Evolutionary conservation across 768 basidiomycete species (phyloP).

Genomic region (Phaffia australis): DNA sequence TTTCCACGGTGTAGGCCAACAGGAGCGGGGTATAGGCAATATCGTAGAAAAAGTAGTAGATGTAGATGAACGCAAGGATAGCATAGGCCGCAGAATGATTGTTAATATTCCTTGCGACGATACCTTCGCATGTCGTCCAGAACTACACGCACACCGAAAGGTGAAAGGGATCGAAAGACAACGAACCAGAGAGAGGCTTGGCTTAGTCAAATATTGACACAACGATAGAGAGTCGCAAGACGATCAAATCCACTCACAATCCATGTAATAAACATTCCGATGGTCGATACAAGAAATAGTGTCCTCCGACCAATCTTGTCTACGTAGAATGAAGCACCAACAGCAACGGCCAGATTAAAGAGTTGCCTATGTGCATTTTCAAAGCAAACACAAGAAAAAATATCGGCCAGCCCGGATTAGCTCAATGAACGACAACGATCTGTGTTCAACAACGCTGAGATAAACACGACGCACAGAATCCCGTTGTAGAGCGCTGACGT

Average conservation of each 20-base stretch:
- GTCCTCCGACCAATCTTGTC: constrained; percentile 59
- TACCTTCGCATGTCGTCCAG: too few species aligned
- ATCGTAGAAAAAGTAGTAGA: neutral
- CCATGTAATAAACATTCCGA: constrained; percentile 47
- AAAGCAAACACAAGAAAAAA: constrained; percentile 43
- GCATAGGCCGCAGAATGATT: too few species aligned
- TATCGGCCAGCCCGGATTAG: neutral
- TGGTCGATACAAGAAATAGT: constrained; percentile 55
- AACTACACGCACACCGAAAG: neutral
- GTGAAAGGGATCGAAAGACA: neutral
- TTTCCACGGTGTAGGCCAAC: constrained; percentile 78
- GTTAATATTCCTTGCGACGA: too few species aligned
- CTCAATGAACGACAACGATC: neutral
- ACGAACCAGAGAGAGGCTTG: neutral
- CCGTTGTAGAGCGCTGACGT: constrained; percentile 13
- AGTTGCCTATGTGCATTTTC: constrained; percentile 48
- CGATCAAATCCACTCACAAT: constrained; percentile 29
- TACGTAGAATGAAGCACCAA: constrained; percentile 52
- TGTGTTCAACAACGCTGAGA: neutral
- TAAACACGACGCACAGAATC: too few species aligned
- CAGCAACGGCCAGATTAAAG: constrained; percentile 33
- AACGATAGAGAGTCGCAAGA: neutral
- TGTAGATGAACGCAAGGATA: neutral
- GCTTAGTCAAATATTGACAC: neutral
- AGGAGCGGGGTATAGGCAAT: constrained; percentile 77